Evolutionary conservation across 2,329 filamentous ascomycete genomes (phyloP).

Genomic region (Lachnellula hyalina): DNA sequence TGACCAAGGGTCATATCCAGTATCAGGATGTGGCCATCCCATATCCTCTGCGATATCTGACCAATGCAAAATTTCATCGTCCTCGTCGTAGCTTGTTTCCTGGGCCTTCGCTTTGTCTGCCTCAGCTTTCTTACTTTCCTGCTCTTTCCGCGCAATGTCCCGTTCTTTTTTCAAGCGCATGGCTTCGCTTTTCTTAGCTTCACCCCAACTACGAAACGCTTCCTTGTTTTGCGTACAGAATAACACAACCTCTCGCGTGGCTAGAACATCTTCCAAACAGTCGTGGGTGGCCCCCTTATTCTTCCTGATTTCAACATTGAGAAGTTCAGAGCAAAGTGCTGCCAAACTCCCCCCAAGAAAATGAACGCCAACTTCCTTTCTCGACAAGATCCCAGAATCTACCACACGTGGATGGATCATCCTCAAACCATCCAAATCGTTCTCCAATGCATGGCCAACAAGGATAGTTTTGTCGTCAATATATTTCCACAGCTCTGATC

Average conservation of each 20-base stretch:
- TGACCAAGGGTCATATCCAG: constrained; percentile 20
- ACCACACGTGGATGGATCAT: constrained; percentile 39
- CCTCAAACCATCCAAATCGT: constrained; percentile 41
- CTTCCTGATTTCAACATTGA: constrained; percentile 35
- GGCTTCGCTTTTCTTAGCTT: constrained; percentile 16
- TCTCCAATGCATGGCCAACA: constrained; percentile 42
- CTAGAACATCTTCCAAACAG: constrained; percentile 45
- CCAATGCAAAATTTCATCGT: constrained; percentile 6
- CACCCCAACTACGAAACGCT: constrained; percentile 34
- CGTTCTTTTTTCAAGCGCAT: constrained; percentile 10
- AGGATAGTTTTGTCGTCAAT: constrained; percentile 42
- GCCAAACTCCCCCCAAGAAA: constrained; percentile 34
- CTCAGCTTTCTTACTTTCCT: too few relatives aligned
- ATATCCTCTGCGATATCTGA: constrained; percentile 20
- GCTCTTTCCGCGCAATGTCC: background rate
- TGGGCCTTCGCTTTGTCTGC: too few relatives aligned
- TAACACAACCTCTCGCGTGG: constrained; percentile 43
- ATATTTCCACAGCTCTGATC: constrained; percentile 36
- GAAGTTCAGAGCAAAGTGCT: constrained; percentile 31
- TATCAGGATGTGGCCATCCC: constrained; percentile 18
- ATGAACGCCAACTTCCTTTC: constrained; percentile 28
- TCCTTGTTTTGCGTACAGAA: constrained; percentile 39
- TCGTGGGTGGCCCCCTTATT: constrained; percentile 37
- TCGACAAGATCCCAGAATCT: constrained; percentile 40
- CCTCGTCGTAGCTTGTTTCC: too few relatives aligned